Evolutionary conservation across 805 yeast genomes (phyloP), one percentile per base, ranked within the genome.

Genomic region (Hanseniaspora valbyensis): DNA sequence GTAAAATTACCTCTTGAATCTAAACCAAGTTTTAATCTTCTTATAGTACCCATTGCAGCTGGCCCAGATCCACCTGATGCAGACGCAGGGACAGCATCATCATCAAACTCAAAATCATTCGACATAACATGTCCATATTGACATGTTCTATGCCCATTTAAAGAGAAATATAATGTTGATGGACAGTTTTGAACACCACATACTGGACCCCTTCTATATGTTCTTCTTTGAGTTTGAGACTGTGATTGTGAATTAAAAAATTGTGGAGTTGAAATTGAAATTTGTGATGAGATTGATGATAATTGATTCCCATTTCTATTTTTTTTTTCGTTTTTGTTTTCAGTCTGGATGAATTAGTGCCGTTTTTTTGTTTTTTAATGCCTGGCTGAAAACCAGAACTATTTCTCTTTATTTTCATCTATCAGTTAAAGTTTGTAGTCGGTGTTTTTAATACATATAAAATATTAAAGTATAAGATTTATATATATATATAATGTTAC

Each of bases 131-230:
- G 98, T 4, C 97, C 97, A 59, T 76, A 82, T 58, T 84, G 90
- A 62, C 98, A 90, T 10, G 89, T 81, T 52, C 80, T 74, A 45
- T 77, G 77, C 24, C 98, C 98, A 58, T 83, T 86, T 2, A 78
- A 67, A 28, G 76, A 64, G 45, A 81, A 73, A 77, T 86, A 90
- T 45, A 81, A 73, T 34, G 78, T 68, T 0, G 96, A 83, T 3
- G 83, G 77, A 66, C 98, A 90, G 68, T 90, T 90, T 55, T 83
- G 89, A 2, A 80, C 79, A 1, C 96, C 96, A 72, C 98, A 90
- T 4, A 81, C 66, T 4, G 84, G 81, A 1, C 98, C 97, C 56
- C 79, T 70, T 37, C 73, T 70, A 77, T 80, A 82, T 9, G 66
- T 80, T 33, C 51, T 48, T 28, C 44, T 38, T 18, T 33, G 37